Evolutionary conservation across 192 early-diverging fungal species (phyloP).

Genomic region (Coemansia sp.): DNA sequence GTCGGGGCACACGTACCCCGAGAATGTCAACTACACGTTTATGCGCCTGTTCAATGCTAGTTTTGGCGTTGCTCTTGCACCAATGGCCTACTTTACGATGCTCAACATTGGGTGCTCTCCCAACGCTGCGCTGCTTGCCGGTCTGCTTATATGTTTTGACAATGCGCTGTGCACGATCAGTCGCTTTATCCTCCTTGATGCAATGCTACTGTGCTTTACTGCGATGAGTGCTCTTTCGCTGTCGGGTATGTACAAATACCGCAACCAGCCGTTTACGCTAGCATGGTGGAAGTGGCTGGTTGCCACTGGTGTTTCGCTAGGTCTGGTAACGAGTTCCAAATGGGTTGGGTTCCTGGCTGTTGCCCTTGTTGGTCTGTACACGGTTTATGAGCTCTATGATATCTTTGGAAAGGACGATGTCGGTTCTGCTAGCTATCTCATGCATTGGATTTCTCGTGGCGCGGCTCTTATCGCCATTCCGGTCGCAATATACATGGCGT

Average conservation of each 20-base stretch:
- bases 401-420: constrained; percentile 74
- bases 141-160: constrained; percentile 77
- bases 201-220: constrained; percentile 93
- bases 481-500: constrained; percentile 73
- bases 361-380: constrained; percentile 87
- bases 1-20: constrained; percentile 65
- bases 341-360: constrained; percentile 96
- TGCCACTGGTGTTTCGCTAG: constrained; percentile 83
- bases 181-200: constrained; percentile 92
- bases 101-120: constrained; percentile 67
- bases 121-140: constrained; percentile 69
- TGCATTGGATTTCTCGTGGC: constrained; percentile 86
- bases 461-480: constrained; percentile 80
- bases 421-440: constrained; percentile 57
- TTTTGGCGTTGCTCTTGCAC: constrained; percentile 86
- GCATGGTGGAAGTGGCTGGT: constrained; percentile 90
- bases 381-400: constrained; percentile 91
- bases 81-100: constrained; percentile 87
- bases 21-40: constrained; percentile 73
- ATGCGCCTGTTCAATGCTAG: constrained; percentile 89
- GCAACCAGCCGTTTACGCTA: constrained; percentile 70
- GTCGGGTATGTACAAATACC: constrained; percentile 72
- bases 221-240: constrained; percentile 64
- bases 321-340: constrained; percentile 85
- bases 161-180: constrained; percentile 64